These are phyloP conservation scores for Aspergillus sclerotialis DNA, from an alignment of 2,329 filamentous ascomycete genomes.

Conservation along the genomic window DNA sequence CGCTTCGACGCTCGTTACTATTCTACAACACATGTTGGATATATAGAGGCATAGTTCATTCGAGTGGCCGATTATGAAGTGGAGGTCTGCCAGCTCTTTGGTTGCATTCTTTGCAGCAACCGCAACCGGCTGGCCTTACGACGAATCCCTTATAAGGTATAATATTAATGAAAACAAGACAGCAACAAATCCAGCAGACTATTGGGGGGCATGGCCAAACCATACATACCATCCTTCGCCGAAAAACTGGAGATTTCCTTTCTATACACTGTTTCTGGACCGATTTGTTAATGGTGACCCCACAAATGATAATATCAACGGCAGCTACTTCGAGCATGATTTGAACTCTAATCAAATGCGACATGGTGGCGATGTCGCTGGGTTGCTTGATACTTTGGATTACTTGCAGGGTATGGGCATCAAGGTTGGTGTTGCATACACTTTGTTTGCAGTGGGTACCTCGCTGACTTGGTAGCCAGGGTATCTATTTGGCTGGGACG, in stretches of 20 bases:
- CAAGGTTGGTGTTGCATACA: constrained; percentile 35
- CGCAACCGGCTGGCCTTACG: constrained; percentile 38
- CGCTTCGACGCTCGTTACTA: neutral
- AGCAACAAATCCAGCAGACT: constrained; percentile 51
- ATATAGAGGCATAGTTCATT: constrained; percentile 7
- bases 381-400: constrained; percentile 54
- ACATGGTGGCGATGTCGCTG: constrained; percentile 55
- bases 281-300: constrained; percentile 60
- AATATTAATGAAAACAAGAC: constrained; percentile 56
- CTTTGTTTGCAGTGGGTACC: neutral
- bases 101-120: constrained; percentile 21
- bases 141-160: constrained; percentile 45
- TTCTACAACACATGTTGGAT: constrained; percentile 14
- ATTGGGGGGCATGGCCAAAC: constrained; percentile 50
- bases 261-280: constrained; percentile 60
- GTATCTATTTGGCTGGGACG: constrained; percentile 57
- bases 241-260: constrained; percentile 57
- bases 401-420: constrained; percentile 60
- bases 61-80: constrained; percentile 22
- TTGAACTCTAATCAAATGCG: constrained; percentile 55
- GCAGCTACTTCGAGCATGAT: constrained; percentile 56
- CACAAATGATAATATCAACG: constrained; percentile 57
- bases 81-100: constrained; percentile 17
- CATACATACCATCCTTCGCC: constrained; percentile 51
- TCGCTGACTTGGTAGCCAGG: constrained; percentile 29